A percentile compares a stretch with the other conserved stretches of the same genome.
Conservation (phyloP, 441 rosid genomes). For the Breynia disticha region DNA sequence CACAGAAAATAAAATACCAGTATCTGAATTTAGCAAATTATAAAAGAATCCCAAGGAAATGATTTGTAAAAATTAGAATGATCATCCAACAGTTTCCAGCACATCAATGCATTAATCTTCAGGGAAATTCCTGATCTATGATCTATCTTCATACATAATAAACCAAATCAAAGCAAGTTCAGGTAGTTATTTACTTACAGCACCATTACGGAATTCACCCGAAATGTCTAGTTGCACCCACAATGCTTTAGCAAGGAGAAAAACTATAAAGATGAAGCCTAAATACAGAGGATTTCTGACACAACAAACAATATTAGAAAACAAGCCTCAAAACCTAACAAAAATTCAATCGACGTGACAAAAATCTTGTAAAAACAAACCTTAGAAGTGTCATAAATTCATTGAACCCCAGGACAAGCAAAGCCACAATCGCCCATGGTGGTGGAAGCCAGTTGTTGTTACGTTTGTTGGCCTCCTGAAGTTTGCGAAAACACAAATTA, state of each 20-base stretch:
- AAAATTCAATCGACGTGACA: background rate
- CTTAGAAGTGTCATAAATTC: conserved; percentile 95
- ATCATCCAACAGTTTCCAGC: too few species aligned
- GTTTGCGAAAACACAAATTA: conserved; percentile 13
- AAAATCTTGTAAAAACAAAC: conserved; percentile 21
- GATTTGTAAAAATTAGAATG: too few species aligned
- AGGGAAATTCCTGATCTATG: background rate
- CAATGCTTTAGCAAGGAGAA: conserved; percentile 67
- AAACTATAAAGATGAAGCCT: conserved; percentile 52
- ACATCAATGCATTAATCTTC: too few species aligned
- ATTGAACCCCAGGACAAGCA: conserved; percentile 82
- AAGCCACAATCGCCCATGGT: conserved; percentile 96
- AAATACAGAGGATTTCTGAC: conserved; percentile 89
- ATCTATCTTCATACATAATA: background rate
- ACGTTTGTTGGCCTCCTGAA: conserved; percentile 93
- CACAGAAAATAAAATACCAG: too few species aligned
- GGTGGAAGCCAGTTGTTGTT: conserved; percentile 98
- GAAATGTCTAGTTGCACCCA: conserved; percentile 89
- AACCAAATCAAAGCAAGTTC: background rate
- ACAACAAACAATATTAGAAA: conserved; percentile 14
- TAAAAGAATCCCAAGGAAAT: too few species aligned
- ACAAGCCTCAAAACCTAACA: background rate
- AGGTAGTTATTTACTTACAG: conserved; percentile 41
- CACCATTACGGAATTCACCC: conserved; percentile 70
- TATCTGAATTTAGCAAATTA: too few species aligned